Base-by-base conservation (phyloP, 1,284 basidiomycete species). In the Leccinum cinnamomeum region DNA sequence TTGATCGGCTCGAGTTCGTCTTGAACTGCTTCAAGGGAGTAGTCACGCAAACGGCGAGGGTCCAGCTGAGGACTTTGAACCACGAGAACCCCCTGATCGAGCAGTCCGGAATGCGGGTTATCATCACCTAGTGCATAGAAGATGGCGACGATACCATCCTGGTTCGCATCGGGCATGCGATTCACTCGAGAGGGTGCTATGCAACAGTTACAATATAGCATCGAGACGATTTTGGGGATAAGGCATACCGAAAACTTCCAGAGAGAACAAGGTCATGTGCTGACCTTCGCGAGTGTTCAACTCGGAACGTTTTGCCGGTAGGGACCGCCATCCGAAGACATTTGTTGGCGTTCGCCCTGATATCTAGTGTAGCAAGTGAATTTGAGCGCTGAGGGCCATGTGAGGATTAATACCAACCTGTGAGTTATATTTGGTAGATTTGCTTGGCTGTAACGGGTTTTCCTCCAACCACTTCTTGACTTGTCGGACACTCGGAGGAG, bases 1-100 rank as follows among this genome's bases (percentile, higher is more conserved):
- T 97, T 96, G 62, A 98, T 79, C 16, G 98, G 77, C 33, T 95
- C 95, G 11, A 95, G 78, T 77, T 99, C 96, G 55, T 76, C 83
- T 0, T 85, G 77, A 14, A 93, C 88, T 10, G 82, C 72, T 58
- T 90, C 84, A 18, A 89, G 71, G 1, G 75, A 65, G 58, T 84
- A 76, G 53, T 79, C 79, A 3, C 81, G 80, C 16, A 86, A 69
- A 55, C 81, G 71, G 39, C 70, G 71, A 14, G 72, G 69, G 64
- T 79, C 74, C 16, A 84, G 61, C 30, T 78, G 76, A 8, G 75
- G 64, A 57, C 74, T 75, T 30, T 78, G 77, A 11, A 91, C 78
- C 2, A 84, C 80, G n/a, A 95, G 81, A 54, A 87, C 81, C 2
- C 92, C 90, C 80, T 64, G 84, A 70, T 64, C 77, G 78, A 44